Percentiles rank a stretch among this genome's conserved stretches.
Conservation (phyloP, 495 filamentous ascomycete species). For the Podospora conica region DNA sequence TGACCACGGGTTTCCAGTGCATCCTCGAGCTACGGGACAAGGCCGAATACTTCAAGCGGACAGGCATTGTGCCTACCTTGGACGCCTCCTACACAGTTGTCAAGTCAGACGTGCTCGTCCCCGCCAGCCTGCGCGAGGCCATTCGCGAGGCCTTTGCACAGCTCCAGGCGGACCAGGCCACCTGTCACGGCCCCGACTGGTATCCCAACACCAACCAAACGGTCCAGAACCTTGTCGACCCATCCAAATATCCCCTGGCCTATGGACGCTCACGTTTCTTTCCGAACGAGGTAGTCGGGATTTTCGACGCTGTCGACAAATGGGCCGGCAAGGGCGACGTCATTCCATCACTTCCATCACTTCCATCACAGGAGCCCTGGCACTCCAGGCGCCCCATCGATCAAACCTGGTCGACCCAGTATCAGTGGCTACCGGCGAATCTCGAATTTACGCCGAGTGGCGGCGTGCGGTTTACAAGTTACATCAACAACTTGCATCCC, state of each 20-base stretch:
- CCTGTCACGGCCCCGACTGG: conserved; percentile 51
- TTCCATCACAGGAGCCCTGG: no score
- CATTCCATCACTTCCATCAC: no score
- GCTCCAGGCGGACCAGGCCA: conserved; percentile 39
- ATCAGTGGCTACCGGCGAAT: conserved; percentile 60
- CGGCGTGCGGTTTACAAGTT: conserved; percentile 61
- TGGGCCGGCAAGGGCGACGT: conserved; percentile 28
- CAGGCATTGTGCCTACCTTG: conserved; percentile 32
- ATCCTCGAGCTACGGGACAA: conserved; percentile 48
- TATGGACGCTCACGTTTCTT: conserved; percentile 36
- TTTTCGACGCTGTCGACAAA: conserved; percentile 26
- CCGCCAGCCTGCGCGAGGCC: conserved; percentile 8
- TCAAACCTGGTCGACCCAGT: conserved; percentile 37
- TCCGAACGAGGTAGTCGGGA: conserved; percentile 28
- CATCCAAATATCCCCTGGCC: conserved; percentile 55
- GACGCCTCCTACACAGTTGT: conserved; percentile 19
- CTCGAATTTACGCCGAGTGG: conserved; percentile 40
- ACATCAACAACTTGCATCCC: conserved; percentile 64
- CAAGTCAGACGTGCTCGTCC: conserved; percentile 29
- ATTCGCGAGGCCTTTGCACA: conserved; percentile 21
- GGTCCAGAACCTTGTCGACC: conserved; percentile 57
- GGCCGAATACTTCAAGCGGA: conserved; percentile 28
- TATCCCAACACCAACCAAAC: conserved; percentile 50
- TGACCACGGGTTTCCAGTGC: conserved; percentile 14
- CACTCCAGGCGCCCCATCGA: not conserved